Base-by-base conservation (phyloP, 1,284 basidiomycete species). In the Leccinum insolens region DNA sequence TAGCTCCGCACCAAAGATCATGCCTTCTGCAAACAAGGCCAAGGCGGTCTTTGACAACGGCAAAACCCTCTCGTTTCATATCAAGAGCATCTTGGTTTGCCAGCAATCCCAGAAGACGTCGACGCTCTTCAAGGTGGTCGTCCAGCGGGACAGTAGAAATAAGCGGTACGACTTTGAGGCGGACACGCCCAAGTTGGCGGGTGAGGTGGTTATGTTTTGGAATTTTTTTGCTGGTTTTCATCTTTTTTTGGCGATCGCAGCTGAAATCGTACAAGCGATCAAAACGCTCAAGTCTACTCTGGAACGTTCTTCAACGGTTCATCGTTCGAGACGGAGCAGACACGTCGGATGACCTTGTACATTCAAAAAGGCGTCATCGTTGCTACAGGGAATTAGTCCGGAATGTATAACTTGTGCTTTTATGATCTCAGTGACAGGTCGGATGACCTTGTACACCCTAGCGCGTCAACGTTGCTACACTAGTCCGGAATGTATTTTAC, bases 101-200 rank as follows among this genome's bases (percentile, higher is more conserved):
- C 93, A 94, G 72, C 90, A 96, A 74, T 93, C 92, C 1, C 88
- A 89, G 59, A 94, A 96, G 77, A 88, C 89, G 5, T 89, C 91
- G 22, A 86, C 90, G 3, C 88, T 88, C 28, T 97, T 99, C 87
- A 98, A 98, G 82, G 82, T 95, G 28, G 84, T 93, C 55, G 90
- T 95, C 4, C 85, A 85, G 75, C 82, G 89, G 57, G 90, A 92
- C 61, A 85, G 87, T 11, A 86, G 89, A 41, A 91, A 89, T 70
- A 99, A 99, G 83, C 86, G 96, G 41, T 99, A 99, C 77, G 97
- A 99, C 75, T 98, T 99, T 77, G 98, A 99, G 80, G 96, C 96
- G 0, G 96, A 98, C 79, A 95, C 85, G 73, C 84, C 91, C 1
- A 89, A 89, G 75, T 79, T 90, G 67, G 95, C 96, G 31, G 87